A percentile compares a stretch with the other conserved stretches of the same genome.
These are phyloP conservation scores for Teratosphaeriaceae sp. DNA, from an alignment of 2,329 filamentous ascomycete genomes.

Conservation along the genomic window DNA sequence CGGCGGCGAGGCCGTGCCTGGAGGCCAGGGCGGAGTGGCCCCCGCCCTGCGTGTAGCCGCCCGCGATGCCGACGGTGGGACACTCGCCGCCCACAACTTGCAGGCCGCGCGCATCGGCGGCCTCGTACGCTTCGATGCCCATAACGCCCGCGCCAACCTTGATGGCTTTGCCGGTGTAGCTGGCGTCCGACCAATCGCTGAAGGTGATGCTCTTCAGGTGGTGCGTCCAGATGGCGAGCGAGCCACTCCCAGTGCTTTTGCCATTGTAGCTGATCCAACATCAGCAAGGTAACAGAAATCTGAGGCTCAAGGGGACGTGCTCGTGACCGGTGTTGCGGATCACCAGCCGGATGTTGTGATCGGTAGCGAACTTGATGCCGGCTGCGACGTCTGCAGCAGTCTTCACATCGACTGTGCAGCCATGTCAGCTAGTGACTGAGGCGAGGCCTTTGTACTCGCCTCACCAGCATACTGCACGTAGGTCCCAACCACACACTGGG, in stretches of 20 bases:
- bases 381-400: slow-evolving; percentile 18
- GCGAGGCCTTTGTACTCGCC: too few species aligned
- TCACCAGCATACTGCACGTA: slow-evolving; percentile 28
- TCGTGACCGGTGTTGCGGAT: slow-evolving; percentile 39
- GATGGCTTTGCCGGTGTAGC: slow-evolving; percentile 48
- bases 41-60: slow-evolving; percentile 55
- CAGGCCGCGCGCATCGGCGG: slow-evolving; percentile 40
- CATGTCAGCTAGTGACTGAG: too few species aligned
- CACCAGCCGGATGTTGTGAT: slow-evolving; percentile 47
- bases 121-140: slow-evolving; percentile 43
- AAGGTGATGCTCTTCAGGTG: slow-evolving; percentile 45
- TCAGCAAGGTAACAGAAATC: not conserved
- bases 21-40: slow-evolving; percentile 51
- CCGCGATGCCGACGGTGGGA: slow-evolving; percentile 51
- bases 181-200: slow-evolving; percentile 32
- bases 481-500: slow-evolving; percentile 39
- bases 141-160: slow-evolving; percentile 50
- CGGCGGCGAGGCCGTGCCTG: slow-evolving; percentile 52
- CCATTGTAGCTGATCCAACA: slow-evolving; percentile 38
- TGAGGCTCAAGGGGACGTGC: slow-evolving; percentile 10
- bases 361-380: slow-evolving; percentile 35
- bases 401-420: slow-evolving; percentile 26
- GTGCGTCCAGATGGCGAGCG: slow-evolving; percentile 52
- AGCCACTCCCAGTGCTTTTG: slow-evolving; percentile 55
- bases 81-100: slow-evolving; percentile 50